These are phyloP conservation scores for Rubus parviflorus DNA, from an alignment of 306 rosid species.

Conservation along the genomic window DNA sequence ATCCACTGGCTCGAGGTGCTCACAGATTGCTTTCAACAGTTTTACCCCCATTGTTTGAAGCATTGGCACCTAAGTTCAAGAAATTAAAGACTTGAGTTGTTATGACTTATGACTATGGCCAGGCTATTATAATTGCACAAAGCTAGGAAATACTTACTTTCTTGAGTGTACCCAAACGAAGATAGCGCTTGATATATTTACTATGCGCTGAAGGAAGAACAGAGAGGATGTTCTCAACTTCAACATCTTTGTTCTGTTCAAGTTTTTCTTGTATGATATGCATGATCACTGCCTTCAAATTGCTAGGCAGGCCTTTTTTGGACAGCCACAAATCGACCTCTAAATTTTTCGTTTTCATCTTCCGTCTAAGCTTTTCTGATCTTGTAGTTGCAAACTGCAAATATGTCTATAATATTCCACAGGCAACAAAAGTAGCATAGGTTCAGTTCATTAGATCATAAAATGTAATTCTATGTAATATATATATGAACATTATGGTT, in stretches of 20 bases:
- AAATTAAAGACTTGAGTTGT: neutral
- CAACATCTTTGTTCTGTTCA: slow-evolving; percentile 10
- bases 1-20: neutral
- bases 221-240: neutral
- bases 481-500: neutral
- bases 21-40: slow-evolving; percentile 4
- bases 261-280: neutral
- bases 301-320: neutral
- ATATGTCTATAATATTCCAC: neutral
- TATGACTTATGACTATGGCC: neutral
- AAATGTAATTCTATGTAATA: neutral
- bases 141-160: neutral
- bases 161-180: neutral
- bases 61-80: slow-evolving; percentile 7
- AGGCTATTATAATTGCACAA: neutral
- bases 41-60: neutral
- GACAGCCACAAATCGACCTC: slow-evolving; percentile 6
- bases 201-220: slow-evolving; percentile 5
- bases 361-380: slow-evolving; percentile 3
- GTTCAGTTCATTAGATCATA: neutral
- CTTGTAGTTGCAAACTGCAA: neutral
- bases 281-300: slow-evolving; percentile 7
- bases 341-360: slow-evolving; percentile 10
- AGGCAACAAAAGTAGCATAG: neutral
- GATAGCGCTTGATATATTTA: slow-evolving; percentile 4